Percentiles rank a stretch among this genome's conserved stretches.
Evolutionary conservation across 2,329 filamentous ascomycete genomes (phyloP).

Genomic region (Scortechinia acanthostroma): DNA sequence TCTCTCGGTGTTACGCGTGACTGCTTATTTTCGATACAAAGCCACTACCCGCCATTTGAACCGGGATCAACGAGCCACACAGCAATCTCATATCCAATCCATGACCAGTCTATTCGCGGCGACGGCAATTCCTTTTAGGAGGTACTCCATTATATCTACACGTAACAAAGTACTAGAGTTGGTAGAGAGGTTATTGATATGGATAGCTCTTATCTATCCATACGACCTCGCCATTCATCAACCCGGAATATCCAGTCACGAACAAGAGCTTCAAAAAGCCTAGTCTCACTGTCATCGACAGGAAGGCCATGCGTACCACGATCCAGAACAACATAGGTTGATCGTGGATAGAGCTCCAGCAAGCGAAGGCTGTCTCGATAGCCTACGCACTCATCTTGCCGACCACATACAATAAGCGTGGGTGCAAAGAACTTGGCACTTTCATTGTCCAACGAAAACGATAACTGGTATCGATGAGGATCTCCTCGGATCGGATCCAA

Average conservation of each 20-base stretch:
- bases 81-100: too few relatives aligned
- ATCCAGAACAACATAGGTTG: constrained; percentile 14
- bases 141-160: too few relatives aligned
- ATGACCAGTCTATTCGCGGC: too few relatives aligned
- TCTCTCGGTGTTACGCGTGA: too few relatives aligned
- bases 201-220: constrained; percentile 5
- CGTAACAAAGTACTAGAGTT: too few relatives aligned
- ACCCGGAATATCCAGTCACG: constrained; percentile 13
- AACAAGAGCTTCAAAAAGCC: constrained; percentile 16
- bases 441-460: constrained; percentile 9
- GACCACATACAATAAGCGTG: constrained; percentile 15
- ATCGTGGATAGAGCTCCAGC: constrained; percentile 15
- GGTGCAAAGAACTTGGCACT: constrained; percentile 13
- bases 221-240: constrained; percentile 7
- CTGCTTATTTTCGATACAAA: too few relatives aligned
- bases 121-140: too few relatives aligned
- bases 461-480: constrained; percentile 13
- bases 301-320: constrained; percentile 15
- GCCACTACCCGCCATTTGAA: too few relatives aligned
- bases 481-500: constrained; percentile 15
- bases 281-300: constrained; percentile 14
- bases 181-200: too few relatives aligned
- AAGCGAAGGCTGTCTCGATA: constrained; percentile 17
- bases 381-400: constrained; percentile 15
- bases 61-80: too few relatives aligned